These are phyloP conservation scores for Candida boidinii DNA, from an alignment of 805 yeast genomes.

Conservation along the genomic window DNA sequence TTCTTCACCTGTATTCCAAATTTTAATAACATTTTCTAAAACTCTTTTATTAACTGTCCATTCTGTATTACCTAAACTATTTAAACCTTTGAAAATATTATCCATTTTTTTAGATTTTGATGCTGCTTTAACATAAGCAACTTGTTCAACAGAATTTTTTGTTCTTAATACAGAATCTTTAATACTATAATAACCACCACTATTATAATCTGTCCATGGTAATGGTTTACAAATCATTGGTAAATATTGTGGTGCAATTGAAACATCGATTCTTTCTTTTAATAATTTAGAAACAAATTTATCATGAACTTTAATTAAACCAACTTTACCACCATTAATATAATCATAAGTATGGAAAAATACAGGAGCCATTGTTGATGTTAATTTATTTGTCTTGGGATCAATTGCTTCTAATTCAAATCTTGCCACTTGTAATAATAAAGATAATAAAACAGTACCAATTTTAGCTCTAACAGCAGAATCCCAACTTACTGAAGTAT, in stretches of 20 bases:
- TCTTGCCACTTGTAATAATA: constrained; percentile 73
- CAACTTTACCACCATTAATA: constrained; percentile 68
- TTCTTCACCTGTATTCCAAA: constrained; percentile 82
- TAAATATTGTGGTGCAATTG: constrained; percentile 70
- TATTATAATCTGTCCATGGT: constrained; percentile 75
- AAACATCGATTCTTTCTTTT: constrained; percentile 52
- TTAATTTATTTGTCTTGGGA: constrained; percentile 62
- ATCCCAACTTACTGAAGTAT: constrained; percentile 19
- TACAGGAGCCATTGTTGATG: constrained; percentile 80
- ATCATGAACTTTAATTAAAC: constrained; percentile 72
- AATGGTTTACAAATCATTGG: constrained; percentile 93
- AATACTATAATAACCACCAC: constrained; percentile 77
- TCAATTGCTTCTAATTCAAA: constrained; percentile 74
- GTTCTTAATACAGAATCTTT: constrained; percentile 62
- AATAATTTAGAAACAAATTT: constrained; percentile 58
- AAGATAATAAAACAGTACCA: constrained; percentile 72
- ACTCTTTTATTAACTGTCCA: constrained; percentile 85
- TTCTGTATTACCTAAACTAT: constrained; percentile 77
- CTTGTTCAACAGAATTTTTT: constrained; percentile 81
- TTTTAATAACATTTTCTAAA: constrained; percentile 58
- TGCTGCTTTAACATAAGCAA: constrained; percentile 83
- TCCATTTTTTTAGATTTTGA: constrained; percentile 58
- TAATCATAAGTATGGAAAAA: constrained; percentile 84
- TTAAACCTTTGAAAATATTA: constrained; percentile 68
- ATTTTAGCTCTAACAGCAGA: constrained; percentile 45